Evolutionary conservation across 192 early-diverging fungal genomes (phyloP).

Genomic region (Thamnidium elegans): DNA sequence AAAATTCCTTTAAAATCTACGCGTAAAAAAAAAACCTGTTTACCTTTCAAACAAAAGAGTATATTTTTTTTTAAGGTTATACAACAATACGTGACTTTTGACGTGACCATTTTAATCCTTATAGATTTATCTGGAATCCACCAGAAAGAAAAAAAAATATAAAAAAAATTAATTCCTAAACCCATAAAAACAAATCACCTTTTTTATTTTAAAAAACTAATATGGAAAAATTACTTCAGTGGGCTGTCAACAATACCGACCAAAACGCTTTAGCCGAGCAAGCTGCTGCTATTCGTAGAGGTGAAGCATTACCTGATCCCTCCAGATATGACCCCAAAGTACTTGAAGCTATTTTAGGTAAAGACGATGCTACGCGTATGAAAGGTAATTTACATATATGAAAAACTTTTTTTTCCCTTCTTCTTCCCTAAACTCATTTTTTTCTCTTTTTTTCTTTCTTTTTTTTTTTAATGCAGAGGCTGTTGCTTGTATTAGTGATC

Average conservation of each 20-base stretch:
- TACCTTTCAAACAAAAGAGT: too few relatives aligned
- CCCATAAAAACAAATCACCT: background rate
- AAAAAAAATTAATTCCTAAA: background rate
- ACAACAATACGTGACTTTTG: too few relatives aligned
- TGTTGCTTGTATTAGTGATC: conserved; percentile 62
- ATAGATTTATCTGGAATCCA: background rate
- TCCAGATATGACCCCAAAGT: conserved; percentile 72
- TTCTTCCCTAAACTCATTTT: background rate
- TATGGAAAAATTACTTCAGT: conserved; percentile 80
- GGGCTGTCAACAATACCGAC: conserved; percentile 81
- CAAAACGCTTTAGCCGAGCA: conserved; percentile 58
- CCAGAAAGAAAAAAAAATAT: conserved; percentile 5
- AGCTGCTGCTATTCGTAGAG: conserved; percentile 33
- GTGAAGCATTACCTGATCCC: conserved; percentile 38
- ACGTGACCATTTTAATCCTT: too few relatives aligned
- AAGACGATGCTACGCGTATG: conserved; percentile 85
- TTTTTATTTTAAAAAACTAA: background rate
- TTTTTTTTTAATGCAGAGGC: conserved; percentile 53
- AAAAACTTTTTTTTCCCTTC: too few relatives aligned
- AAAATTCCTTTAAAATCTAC: too few relatives aligned
- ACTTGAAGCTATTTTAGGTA: conserved; percentile 91
- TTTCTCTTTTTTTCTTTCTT: too few relatives aligned
- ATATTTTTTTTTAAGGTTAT: too few relatives aligned
- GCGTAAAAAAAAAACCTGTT: too few relatives aligned
- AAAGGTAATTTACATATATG: conserved; percentile 38